Evolutionary conservation across 371 early-diverging fungal genomes (phyloP), one percentile per base, ranked within the genome.

Genomic region (Massospora cicadina): DNA sequence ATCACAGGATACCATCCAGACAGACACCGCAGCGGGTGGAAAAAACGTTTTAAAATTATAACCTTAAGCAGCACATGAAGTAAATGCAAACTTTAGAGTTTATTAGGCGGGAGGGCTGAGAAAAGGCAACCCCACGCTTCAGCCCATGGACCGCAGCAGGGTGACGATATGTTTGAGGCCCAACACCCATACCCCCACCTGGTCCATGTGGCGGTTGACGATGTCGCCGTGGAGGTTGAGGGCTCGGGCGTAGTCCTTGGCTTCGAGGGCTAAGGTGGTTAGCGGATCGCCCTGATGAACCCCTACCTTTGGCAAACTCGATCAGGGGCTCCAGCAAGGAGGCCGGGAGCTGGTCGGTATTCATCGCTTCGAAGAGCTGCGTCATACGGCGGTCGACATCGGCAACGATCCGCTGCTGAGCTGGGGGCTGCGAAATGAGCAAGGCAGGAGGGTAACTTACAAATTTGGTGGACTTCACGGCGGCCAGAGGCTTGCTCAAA

Each of bases 321-420:
- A 75, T 32, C 74, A 88, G 74, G 64, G 77, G 75, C 0, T 71
- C 79, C 27, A 77, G 70, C 32, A 88, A 75, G 7, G 75, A 74
- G 3, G 69, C 69, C 0, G 79, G 75, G 17, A 89, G 71, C 60
- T 81, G 79, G 25, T 78, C 80, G 69, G 81, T 79, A 71, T 89
- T 88, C 78, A 93, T 69, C 71, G 79, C 77, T 68, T 90, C 91
- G 70, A 88, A 85, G 54, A 93, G 68, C 7, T 71, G 70, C 43
- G 80, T 76, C 53, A 90, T 64, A 29, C 85, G 78, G 66, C 83
- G 83, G 60, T 88, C 88, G 2, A 85, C 80, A 65, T 90, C 90
- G 58, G 86, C 86, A 67, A 84, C 72, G 58, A 84, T 76, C 58
- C 80, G 76, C 69, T 81, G 81, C 68, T 85, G 81, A 26, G 74